Evolutionary conservation across 208 protist species (phyloP).

Genomic region (Leishmania major): DNA sequence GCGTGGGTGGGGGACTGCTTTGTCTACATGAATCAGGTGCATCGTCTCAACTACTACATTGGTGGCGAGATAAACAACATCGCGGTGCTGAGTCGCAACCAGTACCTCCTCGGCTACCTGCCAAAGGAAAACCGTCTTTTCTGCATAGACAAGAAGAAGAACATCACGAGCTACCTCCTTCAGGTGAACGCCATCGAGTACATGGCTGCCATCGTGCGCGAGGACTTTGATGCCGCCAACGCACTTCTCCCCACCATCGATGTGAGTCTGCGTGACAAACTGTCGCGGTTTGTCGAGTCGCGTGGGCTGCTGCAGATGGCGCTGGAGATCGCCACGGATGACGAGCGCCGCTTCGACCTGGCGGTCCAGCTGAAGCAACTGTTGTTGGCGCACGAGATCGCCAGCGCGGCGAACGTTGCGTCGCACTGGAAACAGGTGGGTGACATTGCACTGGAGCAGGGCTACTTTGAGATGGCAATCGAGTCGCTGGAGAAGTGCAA

Average conservation of each 20-base stretch:
- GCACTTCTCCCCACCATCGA: conserved; percentile 87
- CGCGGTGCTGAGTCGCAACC: conserved; percentile 88
- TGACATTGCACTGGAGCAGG: conserved; percentile 88
- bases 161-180: conserved; percentile 93
- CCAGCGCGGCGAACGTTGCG: conserved; percentile 52
- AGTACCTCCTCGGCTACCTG: conserved; percentile 96
- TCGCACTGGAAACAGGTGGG: conserved; percentile 96
- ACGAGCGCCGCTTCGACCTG: conserved; percentile 96
- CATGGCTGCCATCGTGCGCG: conserved; percentile 96
- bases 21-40: conserved; percentile 94
- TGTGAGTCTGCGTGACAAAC: conserved; percentile 69
- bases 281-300: conserved; percentile 96
- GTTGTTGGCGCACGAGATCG: conserved; percentile 80
- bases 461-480: conserved; percentile 85
- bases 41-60: conserved; percentile 98
- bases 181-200: conserved; percentile 96
- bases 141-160: conserved; percentile 95
- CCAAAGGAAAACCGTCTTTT: conserved; percentile 95
- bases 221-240: conserved; percentile 93
- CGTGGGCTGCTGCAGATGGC: conserved; percentile 93
- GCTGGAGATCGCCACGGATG: conserved; percentile 93
- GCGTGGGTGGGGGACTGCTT: conserved; percentile 98
- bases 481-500: conserved; percentile 56
- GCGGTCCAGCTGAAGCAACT: conserved; percentile 91
- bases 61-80: conserved; percentile 95